Evolutionary conservation across 441 rosid genomes (phyloP), one percentile per base, ranked within the genome.

Genomic region (Gossypium gossypioides): DNA sequence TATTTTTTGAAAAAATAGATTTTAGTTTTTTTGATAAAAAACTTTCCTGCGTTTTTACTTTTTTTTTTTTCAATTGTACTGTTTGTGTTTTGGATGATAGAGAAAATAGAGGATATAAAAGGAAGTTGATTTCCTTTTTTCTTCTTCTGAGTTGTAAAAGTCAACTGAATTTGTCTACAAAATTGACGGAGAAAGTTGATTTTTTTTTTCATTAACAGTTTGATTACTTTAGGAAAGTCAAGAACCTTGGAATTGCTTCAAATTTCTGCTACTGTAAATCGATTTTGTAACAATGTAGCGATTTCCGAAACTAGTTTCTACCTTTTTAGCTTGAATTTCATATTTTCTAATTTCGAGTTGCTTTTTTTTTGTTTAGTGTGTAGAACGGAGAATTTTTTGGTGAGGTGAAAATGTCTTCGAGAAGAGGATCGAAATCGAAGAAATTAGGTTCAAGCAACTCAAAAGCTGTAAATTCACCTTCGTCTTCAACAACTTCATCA

Each of bases 401-500:
- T 69, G 50, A 69, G 72, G 82, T 72, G 74, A 65, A 69, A 85
- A 92, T 96, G 99, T 84, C 98, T 76, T 82, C 97, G 3, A 88
- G 71, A 76, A 91, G 80, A 34, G 87, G 83, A 81, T 77, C 86
- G 48, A 92, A 87, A 79, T 74, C 89, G 62, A 91, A 77, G 69
- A 89, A 83, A 76, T 74, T 80, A 77, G 80, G 83, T 70, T 81
- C 80, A 34, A 76, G 70, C 54, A 74, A 75, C 54, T 81, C 83
- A 9, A 89, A 83, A 78, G 87, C 81, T 71, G 92, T 86, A 72
- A 87, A 92, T 79, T 92, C 99, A n/a, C 86, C 84, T 61, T 86
- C 98, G 24, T 87, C 99, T 72, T 88, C 99, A 7, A 92, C 96
- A 18, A 89, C 98, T 9, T 89, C 99, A 2, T 91, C 99, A 60